Percentiles rank a stretch among this genome's conserved stretches.
Conservation (phyloP, 306 rosid species). For the Medicago truncatula region DNA sequence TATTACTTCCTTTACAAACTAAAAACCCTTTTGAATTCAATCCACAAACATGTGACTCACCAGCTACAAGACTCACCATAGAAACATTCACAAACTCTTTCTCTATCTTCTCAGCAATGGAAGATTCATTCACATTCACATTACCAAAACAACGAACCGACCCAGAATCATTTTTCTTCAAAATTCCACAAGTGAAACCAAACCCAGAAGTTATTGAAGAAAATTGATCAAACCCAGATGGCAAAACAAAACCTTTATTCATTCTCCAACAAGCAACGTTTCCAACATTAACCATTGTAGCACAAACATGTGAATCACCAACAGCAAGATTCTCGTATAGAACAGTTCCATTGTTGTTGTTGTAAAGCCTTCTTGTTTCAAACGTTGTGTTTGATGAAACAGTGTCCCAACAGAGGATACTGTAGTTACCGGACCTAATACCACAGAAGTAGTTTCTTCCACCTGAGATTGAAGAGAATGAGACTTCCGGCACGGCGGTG, state of each 20-base stretch:
- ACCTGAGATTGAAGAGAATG: slow-evolving; percentile 76
- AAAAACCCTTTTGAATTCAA: slow-evolving; percentile 60
- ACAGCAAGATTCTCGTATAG: slow-evolving; percentile 66
- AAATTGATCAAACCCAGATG: slow-evolving; percentile 53
- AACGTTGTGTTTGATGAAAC: slow-evolving; percentile 32
- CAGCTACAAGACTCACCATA: slow-evolving; percentile 69
- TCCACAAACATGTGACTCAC: slow-evolving; percentile 84
- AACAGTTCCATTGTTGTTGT: slow-evolving; percentile 49
- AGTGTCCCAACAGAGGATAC: slow-evolving; percentile 81
- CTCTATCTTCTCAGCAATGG: slow-evolving; percentile 46
- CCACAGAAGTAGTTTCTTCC: slow-evolving; percentile 76
- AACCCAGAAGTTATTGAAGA: slow-evolving; percentile 78
- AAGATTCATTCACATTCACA: slow-evolving; percentile 8
- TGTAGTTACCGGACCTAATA: slow-evolving; percentile 72
- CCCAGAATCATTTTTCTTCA: slow-evolving; percentile 3
- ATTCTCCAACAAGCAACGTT: slow-evolving; percentile 69
- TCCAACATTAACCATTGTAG: slow-evolving; percentile 59
- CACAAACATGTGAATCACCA: slow-evolving; percentile 76
- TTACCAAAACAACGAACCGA: slow-evolving; percentile 83
- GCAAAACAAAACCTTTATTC: not conserved
- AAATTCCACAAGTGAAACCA: slow-evolving; percentile 83
- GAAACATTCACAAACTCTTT: slow-evolving; percentile 55
- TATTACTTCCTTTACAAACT: slow-evolving; percentile 69
- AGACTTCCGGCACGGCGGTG: slow-evolving; percentile 54
- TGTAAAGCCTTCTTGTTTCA: slow-evolving; percentile 52